Percentiles rank a stretch among this genome's conserved stretches.
Conservation (phyloP, 305 asterid species). For the Euphrasia arctica region DNA sequence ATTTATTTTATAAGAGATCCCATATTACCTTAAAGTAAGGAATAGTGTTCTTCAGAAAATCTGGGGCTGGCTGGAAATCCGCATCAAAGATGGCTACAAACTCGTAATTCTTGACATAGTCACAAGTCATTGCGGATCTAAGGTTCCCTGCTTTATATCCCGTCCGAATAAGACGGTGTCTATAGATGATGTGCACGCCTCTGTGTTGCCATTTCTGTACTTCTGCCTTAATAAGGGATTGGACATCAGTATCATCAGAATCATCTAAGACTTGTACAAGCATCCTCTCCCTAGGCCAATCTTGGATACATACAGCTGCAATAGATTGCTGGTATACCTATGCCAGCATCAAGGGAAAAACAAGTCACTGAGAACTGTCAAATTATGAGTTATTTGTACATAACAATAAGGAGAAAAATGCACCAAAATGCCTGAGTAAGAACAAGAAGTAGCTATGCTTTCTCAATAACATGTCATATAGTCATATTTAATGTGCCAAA, state of each 20-base stretch:
- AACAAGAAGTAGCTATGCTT: conserved; percentile 15
- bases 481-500: neutral
- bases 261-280: conserved; percentile 80
- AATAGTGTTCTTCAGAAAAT: conserved; percentile 41
- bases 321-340: conserved; percentile 85
- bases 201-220: conserved; percentile 62
- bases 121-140: conserved; percentile 86
- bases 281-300: conserved; percentile 80
- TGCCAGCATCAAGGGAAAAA: conserved; percentile 25
- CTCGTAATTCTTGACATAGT: conserved; percentile 72
- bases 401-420: neutral
- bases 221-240: conserved; percentile 55
- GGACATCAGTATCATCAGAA: conserved; percentile 60
- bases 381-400: neutral
- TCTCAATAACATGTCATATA: neutral
- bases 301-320: conserved; percentile 66
- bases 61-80: conserved; percentile 49
- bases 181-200: conserved; percentile 70
- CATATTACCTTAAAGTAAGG: conserved; percentile 49
- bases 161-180: conserved; percentile 69
- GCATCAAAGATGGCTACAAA: conserved; percentile 70
- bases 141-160: conserved; percentile 93
- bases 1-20: too few species aligned
- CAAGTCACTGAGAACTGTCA: conserved; percentile 22
- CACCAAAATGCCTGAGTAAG: neutral